Percentiles rank a stretch among this genome's conserved stretches.
Conservation (phyloP, 1,284 basidiomycete genomes). For the Sphaerobolus stellatus region DNA sequence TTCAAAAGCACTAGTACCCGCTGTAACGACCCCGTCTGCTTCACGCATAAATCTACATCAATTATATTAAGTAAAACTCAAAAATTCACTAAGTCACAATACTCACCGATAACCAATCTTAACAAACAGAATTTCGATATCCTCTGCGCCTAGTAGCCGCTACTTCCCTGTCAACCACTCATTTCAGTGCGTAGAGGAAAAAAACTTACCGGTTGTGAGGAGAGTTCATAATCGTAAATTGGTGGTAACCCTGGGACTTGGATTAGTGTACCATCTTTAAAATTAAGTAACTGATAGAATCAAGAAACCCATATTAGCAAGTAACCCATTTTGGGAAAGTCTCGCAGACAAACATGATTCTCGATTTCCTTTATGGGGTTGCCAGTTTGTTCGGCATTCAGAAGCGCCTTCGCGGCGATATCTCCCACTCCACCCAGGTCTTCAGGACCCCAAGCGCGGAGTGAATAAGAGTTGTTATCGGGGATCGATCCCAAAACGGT, state of each 20-base stretch:
- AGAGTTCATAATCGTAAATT: too few relatives aligned
- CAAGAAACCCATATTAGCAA: neutral
- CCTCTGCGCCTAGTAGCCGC: too few relatives aligned
- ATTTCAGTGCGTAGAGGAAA: too few relatives aligned
- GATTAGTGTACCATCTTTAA: neutral
- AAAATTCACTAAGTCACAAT: too few relatives aligned
- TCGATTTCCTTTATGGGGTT: neutral
- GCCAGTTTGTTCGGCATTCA: neutral
- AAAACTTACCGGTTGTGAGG: too few relatives aligned
- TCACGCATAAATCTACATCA: neutral
- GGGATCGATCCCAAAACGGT: too few relatives aligned
- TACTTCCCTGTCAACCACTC: too few relatives aligned
- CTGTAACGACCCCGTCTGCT: neutral
- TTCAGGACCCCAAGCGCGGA: neutral
- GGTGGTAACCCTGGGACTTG: too few relatives aligned
- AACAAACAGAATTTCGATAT: too few relatives aligned
- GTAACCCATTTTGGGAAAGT: neutral
- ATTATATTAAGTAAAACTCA: too few relatives aligned
- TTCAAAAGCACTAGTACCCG: neutral
- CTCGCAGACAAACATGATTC: neutral
- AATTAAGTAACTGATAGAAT: neutral
- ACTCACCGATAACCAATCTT: too few relatives aligned
- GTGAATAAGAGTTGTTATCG: too few relatives aligned
- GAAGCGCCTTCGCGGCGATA: neutral
- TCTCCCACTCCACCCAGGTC: neutral